phyloP scores from a whole-genome alignment of 208 protist genomes.

The Leishmania gerbilli region DNA sequence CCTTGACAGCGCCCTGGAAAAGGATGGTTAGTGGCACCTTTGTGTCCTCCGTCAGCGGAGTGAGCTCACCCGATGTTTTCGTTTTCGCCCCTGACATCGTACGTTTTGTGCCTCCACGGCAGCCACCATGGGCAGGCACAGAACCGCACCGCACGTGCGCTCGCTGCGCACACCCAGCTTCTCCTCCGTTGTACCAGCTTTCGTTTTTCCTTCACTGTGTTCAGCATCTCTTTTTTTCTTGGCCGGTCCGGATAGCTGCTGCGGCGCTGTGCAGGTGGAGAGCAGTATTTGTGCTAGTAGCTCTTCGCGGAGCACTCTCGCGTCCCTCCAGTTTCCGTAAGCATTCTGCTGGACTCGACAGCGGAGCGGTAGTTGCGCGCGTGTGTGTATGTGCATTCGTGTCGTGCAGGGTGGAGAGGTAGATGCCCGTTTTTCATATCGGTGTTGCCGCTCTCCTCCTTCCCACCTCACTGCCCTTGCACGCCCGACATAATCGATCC shows the following conservation, averaged over 20 bases:
- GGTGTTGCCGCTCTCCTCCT: background rate
- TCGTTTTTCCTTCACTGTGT: background rate
- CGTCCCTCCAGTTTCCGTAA: background rate
- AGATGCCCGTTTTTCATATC: background rate
- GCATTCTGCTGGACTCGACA: background rate
- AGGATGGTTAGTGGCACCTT: background rate
- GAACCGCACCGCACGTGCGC: background rate
- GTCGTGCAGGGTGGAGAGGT: background rate
- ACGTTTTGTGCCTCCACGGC: background rate
- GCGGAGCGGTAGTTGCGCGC: background rate
- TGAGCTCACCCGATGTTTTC: background rate
- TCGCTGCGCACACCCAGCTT: background rate
- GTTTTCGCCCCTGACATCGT: background rate
- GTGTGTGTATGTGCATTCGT: constrained; percentile 8
- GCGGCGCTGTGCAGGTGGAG: background rate
- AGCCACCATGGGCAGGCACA: too few relatives aligned
- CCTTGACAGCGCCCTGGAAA: constrained; percentile 7
- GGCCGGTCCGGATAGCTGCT: background rate
- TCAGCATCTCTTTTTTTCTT: constrained; percentile 14
- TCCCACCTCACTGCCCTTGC: background rate
- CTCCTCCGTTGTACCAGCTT: background rate
- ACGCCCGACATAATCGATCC: background rate
- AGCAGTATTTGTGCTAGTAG: background rate
- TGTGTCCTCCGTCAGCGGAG: background rate
- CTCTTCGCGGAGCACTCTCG: background rate